phyloP scores from a whole-genome alignment of 2,329 filamentous ascomycete genomes.

The Apiospora rasikravindrae region DNA sequence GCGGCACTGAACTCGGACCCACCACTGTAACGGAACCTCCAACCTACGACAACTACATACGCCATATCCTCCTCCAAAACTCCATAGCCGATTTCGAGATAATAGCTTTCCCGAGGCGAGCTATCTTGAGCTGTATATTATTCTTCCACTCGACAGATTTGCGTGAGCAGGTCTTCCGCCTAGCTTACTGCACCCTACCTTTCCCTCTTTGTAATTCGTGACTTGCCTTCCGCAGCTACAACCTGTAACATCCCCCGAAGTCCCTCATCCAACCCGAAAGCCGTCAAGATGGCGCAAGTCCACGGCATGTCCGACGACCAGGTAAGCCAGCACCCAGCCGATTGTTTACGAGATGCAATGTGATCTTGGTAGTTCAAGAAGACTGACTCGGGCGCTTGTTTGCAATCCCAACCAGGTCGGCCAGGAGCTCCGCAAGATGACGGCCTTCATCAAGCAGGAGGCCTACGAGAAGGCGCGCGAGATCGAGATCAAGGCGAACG shows the following conservation, averaged over 20 bases:
- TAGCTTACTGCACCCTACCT: slow-evolving; percentile 10
- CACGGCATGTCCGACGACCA: slow-evolving; percentile 98
- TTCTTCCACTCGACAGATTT: slow-evolving; percentile 7
- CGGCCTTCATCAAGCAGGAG: slow-evolving; percentile 99
- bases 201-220: slow-evolving; percentile 5
- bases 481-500: slow-evolving; percentile 97
- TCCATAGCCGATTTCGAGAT: slow-evolving; percentile 14
- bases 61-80: slow-evolving; percentile 16
- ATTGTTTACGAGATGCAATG: slow-evolving; percentile 18
- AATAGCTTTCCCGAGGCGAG: slow-evolving; percentile 6
- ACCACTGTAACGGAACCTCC: slow-evolving; percentile 13
- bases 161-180: slow-evolving; percentile 13
- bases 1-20: slow-evolving; percentile 6
- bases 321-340: slow-evolving; percentile 56
- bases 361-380: background rate
- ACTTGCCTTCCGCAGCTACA: background rate
- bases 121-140: background rate
- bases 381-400: slow-evolving; percentile 25
- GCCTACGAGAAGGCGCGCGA: slow-evolving; percentile 95
- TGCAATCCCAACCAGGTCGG: slow-evolving; percentile 69
- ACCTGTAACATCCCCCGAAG: slow-evolving; percentile 20
- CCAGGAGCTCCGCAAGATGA: slow-evolving; percentile 99
- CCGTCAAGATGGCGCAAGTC: slow-evolving; percentile 81
- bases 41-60: slow-evolving; percentile 17
- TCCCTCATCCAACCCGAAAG: slow-evolving; percentile 28